Evolutionary conservation across 2,329 filamentous ascomycete species (phyloP), one percentile per base, ranked within the genome.

Genomic region (Aurifilum marmelostoma): DNA sequence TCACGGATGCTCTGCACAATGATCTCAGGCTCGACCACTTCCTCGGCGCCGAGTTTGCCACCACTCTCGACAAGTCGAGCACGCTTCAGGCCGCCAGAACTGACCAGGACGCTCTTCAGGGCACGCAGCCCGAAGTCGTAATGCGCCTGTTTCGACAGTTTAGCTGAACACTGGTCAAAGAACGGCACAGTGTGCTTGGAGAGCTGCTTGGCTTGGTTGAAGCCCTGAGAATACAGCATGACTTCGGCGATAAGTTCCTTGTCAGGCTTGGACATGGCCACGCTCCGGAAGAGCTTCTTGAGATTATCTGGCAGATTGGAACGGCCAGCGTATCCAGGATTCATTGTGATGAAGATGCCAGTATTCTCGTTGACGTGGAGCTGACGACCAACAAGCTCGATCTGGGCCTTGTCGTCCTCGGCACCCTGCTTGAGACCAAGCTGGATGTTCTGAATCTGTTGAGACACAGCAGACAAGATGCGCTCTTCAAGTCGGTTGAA

Each of bases 301-400:
- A 99, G 81, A 79, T 99, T 99, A 82, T 99, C 96, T 2, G 96
- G 96, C 76, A 99, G 83, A 81, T 99, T 99, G 63, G 96, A 99
- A 80, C 96, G 93, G 68, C 96, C 96, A 66, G 96, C 96, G 81
- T 99, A 99, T 65, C 96, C 96, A 79, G 96, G 96, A 80, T 99
- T 99, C 97, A 99, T 99, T 52, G 96, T 99, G 79, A 99, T 99
- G 84, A 99, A 99, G 78, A 99, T 96, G 75, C 96, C 96, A 64
- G 97, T 98, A 78, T 97, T 97, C 71, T 87, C 86, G 76, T 97
- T 97, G 73, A 99, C 96, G 72, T 87, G 89, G 62, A 99, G 86
- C 74, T 97, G 94, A 67, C 96, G 92, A 63, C 95, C 95, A 66
- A 98, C 92, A 27, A 99, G 85, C 79, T 99, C 96, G 74, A 99